phyloP scores from a whole-genome alignment of 2,329 filamentous ascomycete species.

The Botryosphaeria dothidea region DNA sequence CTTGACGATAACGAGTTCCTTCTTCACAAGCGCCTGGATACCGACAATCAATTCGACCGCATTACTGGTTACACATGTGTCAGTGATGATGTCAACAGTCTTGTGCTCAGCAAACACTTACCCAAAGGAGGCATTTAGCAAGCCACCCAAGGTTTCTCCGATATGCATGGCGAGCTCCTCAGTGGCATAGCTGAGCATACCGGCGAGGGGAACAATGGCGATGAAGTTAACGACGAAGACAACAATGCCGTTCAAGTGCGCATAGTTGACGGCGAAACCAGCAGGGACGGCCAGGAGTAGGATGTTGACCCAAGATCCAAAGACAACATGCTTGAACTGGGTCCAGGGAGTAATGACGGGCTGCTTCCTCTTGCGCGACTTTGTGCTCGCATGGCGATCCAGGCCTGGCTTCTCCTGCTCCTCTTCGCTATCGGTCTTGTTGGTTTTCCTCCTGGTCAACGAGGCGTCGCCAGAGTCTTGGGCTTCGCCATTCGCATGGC shows the following conservation, averaged over 20 bases:
- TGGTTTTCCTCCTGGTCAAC: neutral
- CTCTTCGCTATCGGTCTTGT: neutral
- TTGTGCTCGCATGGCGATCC: neutral
- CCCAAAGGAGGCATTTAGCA: constrained; percentile 90
- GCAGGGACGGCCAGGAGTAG: constrained; percentile 75
- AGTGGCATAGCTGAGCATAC: constrained; percentile 82
- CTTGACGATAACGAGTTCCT: constrained; percentile 82
- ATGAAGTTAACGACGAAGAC: constrained; percentile 91
- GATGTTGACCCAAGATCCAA: constrained; percentile 86
- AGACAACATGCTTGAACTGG: constrained; percentile 72
- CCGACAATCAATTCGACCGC: constrained; percentile 88
- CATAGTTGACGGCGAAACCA: constrained; percentile 72
- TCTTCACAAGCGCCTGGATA: constrained; percentile 74
- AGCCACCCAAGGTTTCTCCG: constrained; percentile 82
- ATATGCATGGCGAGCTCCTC: constrained; percentile 79
- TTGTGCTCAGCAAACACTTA: constrained; percentile 43
- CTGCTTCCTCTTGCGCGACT: constrained; percentile 8
- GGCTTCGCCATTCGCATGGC: neutral
- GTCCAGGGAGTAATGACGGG: constrained; percentile 28
- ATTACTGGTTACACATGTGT: constrained; percentile 55
- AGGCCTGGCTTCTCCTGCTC: neutral
- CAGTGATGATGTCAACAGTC: constrained; percentile 24
- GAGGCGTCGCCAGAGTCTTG: neutral
- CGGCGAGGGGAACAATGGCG: constrained; percentile 86
- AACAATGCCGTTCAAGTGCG: constrained; percentile 45